Evolutionary conservation across 2,329 filamentous ascomycete species (phyloP), one percentile per base, ranked within the genome.

Genomic region (Claviceps humidiphila): DNA sequence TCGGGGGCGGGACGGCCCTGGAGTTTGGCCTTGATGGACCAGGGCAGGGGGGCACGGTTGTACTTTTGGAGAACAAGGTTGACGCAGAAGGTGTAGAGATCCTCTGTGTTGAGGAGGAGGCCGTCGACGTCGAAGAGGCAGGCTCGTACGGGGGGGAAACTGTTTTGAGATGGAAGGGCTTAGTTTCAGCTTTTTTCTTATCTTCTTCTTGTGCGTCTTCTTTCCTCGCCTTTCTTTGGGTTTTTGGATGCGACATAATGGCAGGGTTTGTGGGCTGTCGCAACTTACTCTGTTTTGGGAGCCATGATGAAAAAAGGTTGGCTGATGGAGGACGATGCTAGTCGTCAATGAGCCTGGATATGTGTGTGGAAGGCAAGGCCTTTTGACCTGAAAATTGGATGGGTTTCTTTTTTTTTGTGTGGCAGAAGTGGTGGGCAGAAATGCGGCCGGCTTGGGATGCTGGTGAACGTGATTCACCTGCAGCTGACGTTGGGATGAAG

Each of bases 101-200:
- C 93, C 73, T 97, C 93, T 38, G 87, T 89, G 69, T 97, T 84
- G 64, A 98, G 86, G 20, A 98, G 80, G 39, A 98, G 84, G 55
- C 93, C 93, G 69, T 98, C 93, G 90, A 97, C 96, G 74, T 98
- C 93, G 68, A 98, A 97, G 58, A 98, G 83, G 69, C 90, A 96
- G 59, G 91, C 93, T 60, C 89, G 80, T 54, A 97, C 77, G 47
- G 85, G 82, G 20, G 87, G 85, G 67, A 89, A 83, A 64, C 85
- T 88, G 16, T n/a, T n/a, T 39, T 13, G 4, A 11, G 6, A 13
- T 16, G 38, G 20, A 22, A 16, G 8, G 16, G 13, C 4, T 26
- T 8, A 20, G 13, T 16, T n/a, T 40, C n/a, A n/a, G 13, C 17
- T 20, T 41, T 41, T 20, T 17, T 17, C n/a, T 41, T 20, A 6